These are phyloP conservation scores for Hyaloscypha variabilis DNA, from an alignment of 495 filamentous ascomycete genomes.

Conservation along the genomic window DNA sequence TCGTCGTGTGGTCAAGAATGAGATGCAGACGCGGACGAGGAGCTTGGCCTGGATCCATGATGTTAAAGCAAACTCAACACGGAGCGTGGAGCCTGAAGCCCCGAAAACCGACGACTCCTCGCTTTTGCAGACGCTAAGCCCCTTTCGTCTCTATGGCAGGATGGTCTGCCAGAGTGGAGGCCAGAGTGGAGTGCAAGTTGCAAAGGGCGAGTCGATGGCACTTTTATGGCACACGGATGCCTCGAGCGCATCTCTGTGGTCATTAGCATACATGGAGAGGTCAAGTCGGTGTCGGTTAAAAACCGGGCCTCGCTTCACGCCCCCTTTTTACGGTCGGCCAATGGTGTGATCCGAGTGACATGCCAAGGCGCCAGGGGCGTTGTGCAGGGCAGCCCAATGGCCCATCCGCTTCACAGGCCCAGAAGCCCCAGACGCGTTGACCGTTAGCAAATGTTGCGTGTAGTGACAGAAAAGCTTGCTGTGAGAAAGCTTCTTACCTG, in stretches of 20 bases:
- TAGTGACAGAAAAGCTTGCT: not conserved
- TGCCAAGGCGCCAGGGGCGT: not conserved
- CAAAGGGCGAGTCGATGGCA: not conserved
- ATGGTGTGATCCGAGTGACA: not conserved
- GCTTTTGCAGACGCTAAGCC: no score
- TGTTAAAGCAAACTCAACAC: not conserved
- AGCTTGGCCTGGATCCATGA: constrained; percentile 2
- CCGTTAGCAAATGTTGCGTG: not conserved
- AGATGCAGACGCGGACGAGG: constrained; percentile 1
- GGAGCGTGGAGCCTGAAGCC: no score
- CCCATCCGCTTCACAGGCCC: not conserved
- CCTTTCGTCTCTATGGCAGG: no score
- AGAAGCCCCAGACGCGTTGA: not conserved
- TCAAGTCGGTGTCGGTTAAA: not conserved
- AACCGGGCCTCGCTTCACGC: not conserved
- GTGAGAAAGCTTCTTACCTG: not conserved
- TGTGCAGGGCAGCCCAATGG: not conserved
- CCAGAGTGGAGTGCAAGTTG: not conserved
- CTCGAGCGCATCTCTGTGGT: not conserved
- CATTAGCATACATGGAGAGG: not conserved
- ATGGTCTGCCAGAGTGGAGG: not conserved
- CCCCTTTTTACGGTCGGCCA: not conserved
- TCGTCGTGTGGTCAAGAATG: not conserved
- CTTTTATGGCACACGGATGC: not conserved
- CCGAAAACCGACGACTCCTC: no score